A percentile compares a stretch with the other conserved stretches of the same genome.
Conservation (phyloP, 768 basidiomycete species). For the Leccinellum rugosiceps region DNA sequence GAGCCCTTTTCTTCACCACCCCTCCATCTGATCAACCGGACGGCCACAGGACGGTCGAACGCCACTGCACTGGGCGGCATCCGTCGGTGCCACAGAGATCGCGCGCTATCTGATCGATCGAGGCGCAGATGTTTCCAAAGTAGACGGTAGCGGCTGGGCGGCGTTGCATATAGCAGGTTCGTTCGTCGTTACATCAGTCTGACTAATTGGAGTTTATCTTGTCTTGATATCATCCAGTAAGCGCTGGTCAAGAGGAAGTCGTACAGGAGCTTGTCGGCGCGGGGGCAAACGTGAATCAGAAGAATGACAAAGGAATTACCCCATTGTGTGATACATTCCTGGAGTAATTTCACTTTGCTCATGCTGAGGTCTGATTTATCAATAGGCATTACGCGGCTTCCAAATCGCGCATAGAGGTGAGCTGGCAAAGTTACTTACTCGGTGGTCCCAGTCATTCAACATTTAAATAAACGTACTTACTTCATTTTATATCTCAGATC, state of each 20-base stretch:
- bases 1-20: slow-evolving; percentile 7
- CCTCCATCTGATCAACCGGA: neutral
- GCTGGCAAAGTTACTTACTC: slow-evolving; percentile 22
- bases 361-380: slow-evolving; percentile 2
- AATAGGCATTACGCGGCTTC: slow-evolving; percentile 90
- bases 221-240: slow-evolving; percentile 45
- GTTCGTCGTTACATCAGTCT: neutral
- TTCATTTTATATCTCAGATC: slow-evolving; percentile 59
- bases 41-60: slow-evolving; percentile 67
- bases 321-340: slow-evolving; percentile 56
- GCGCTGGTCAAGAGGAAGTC: slow-evolving; percentile 74
- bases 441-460: slow-evolving; percentile 17
- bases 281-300: slow-evolving; percentile 77
- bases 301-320: slow-evolving; percentile 79
- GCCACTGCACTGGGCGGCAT: slow-evolving; percentile 84
- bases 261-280: slow-evolving; percentile 77
- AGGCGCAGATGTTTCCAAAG: slow-evolving; percentile 60
- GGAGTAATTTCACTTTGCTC: neutral
- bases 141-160: slow-evolving; percentile 71
- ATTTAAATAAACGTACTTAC: slow-evolving; percentile 25
- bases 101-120: slow-evolving; percentile 66
- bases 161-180: slow-evolving; percentile 77
- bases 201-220: neutral
- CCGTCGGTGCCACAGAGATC: slow-evolving; percentile 67
- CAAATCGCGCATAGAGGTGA: slow-evolving; percentile 80